Percentiles rank a stretch among this genome's conserved stretches.
Conservation (phyloP, 176 grass and related monocot genomes). For the Pontederia crassipes region DNA sequence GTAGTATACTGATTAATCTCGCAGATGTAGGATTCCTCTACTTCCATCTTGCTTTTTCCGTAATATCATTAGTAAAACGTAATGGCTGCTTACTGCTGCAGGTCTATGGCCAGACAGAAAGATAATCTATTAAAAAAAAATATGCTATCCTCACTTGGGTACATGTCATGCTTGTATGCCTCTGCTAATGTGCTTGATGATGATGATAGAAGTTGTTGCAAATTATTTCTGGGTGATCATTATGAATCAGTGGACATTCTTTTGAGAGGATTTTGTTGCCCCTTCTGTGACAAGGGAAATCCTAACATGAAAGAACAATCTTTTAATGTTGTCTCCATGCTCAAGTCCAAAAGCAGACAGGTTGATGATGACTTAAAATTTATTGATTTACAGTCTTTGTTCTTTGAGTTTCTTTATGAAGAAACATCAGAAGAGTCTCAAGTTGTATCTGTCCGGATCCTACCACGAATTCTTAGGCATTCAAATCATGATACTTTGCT, state of each 20-base stretch:
- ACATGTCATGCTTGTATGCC: slow-evolving; percentile 82
- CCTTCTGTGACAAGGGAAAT: slow-evolving; percentile 45
- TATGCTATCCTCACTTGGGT: slow-evolving; percentile 72
- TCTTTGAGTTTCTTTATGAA: slow-evolving; percentile 67
- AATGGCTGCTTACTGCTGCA: slow-evolving; percentile 11
- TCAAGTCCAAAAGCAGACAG: slow-evolving; percentile 29
- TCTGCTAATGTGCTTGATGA: slow-evolving; percentile 28
- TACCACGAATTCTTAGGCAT: slow-evolving; percentile 79
- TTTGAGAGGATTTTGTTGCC: slow-evolving; percentile 71
- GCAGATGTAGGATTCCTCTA: too few relatives aligned
- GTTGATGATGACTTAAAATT: slow-evolving; percentile 23
- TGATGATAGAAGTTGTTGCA: slow-evolving; percentile 29
- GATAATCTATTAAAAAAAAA: slow-evolving; percentile 34
- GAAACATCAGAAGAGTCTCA: slow-evolving; percentile 45
- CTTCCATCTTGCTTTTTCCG: neutral
- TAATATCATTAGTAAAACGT: neutral
- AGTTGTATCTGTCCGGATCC: slow-evolving; percentile 55
- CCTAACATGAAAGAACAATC: slow-evolving; percentile 32
- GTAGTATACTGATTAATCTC: too few relatives aligned
- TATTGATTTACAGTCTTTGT: slow-evolving; percentile 40
- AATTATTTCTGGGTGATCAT: slow-evolving; percentile 47
- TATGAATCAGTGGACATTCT: slow-evolving; percentile 65
- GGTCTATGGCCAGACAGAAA: slow-evolving; percentile 38
- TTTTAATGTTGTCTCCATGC: slow-evolving; percentile 35
- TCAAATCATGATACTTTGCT: slow-evolving; percentile 33